Base-by-base conservation (phyloP, 2,329 filamentous ascomycete species). In the Neofusicoccum umdonicola region DNA sequence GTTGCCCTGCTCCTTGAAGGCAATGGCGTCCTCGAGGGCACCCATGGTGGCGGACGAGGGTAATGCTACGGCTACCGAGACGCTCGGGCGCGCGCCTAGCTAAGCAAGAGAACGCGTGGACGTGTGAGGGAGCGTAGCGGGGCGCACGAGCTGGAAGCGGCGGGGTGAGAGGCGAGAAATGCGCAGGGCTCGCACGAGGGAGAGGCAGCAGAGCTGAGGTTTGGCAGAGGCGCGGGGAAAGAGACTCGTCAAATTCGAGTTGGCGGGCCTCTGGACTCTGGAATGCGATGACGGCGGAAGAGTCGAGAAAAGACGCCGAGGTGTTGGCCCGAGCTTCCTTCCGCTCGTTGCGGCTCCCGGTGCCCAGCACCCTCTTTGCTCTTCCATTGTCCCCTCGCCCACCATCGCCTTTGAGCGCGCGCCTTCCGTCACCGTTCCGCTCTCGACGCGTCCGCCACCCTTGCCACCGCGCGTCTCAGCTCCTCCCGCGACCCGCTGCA, bases 1-100 rank as follows among this genome's bases (percentile, higher is more conserved):
- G 80, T 99, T 99, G 76, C 95, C 95, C 79, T 96, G 86, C 78
- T 96, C 90, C 83, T 99, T 99, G 71, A 96, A 83, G 74, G 89
- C 90, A 70, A 88, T 85, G 61, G 94, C 94, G 77, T 91, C 87
- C 76, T 91, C 88, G 72, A 80, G 78, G 61, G 78, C 76, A 39
- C 63, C 63, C 68, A 70, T 74, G 68, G 78, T 77, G 54, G 58
- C n/a, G 22, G 27, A 27, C 19, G 42, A 17, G 8, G 41, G 52
- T n/a, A 39, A 35, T 61, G 57, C 17, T 58, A 35, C 56, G 31
- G 39, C 15, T 11, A 37, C 45, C 60, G 45, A 52, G 50, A 62
- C n/a, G 52, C 41, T 56, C 42, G 42, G 56, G 31, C 56, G 56
- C 15, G 54, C 56, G 48, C 48, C 39, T 51, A 62, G 60, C 45